Conservation (phyloP, 2,329 filamentous ascomycete genomes). For the Ophiostoma sp. region DNA sequence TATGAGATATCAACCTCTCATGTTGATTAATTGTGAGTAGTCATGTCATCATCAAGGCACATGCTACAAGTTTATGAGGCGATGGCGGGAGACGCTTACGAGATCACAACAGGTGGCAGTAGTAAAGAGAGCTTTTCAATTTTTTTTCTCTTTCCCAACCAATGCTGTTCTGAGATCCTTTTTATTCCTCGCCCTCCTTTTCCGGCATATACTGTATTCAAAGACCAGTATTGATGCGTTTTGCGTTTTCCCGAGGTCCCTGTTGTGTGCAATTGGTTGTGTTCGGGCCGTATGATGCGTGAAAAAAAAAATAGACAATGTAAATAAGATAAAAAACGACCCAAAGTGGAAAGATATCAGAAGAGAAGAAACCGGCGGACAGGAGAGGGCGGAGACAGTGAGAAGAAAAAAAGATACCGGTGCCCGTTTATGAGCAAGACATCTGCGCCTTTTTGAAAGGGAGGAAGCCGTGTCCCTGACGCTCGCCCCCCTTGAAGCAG, state of each 20-base stretch:
- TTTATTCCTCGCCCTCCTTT: neutral
- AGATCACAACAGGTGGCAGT: neutral
- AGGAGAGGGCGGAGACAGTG: neutral
- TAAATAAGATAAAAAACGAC: slow-evolving; percentile 13
- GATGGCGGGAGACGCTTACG: neutral
- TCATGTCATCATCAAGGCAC: too few species aligned
- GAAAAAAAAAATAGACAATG: slow-evolving; percentile 11
- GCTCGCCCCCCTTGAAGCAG: too few species aligned
- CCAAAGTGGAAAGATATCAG: slow-evolving; percentile 11
- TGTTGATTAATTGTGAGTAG: too few species aligned
- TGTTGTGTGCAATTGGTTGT: neutral
- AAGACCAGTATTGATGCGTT: neutral
- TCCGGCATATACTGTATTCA: neutral
- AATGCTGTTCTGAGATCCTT: neutral
- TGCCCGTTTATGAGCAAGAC: too few species aligned
- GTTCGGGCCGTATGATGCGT: slow-evolving; percentile 1
- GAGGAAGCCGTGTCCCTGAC: too few species aligned
- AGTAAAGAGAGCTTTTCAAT: neutral
- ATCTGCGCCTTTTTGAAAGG: too few species aligned
- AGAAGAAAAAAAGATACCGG: too few species aligned
- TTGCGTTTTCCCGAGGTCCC: neutral
- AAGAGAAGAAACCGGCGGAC: neutral
- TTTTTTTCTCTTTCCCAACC: slow-evolving; percentile 7
- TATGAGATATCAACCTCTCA: too few species aligned
- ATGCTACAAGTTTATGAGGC: too few species aligned